phyloP scores from a whole-genome alignment of 768 basidiomycete species.

The Lactarius hatsudake region DNA sequence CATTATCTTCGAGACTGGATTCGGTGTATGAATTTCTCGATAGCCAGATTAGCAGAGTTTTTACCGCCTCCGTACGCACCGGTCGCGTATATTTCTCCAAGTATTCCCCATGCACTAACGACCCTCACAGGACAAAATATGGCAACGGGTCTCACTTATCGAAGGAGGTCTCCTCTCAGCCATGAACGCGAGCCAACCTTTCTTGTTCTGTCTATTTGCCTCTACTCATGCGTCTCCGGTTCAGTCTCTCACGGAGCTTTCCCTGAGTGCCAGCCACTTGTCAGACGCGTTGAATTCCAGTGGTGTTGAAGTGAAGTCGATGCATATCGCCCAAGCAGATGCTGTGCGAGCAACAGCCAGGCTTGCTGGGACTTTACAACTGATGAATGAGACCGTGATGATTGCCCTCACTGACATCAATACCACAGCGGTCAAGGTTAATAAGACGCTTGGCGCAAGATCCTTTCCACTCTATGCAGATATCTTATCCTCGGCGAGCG shows the following conservation, averaged over 20 bases:
- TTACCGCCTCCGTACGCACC: conserved; percentile 10
- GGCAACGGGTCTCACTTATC: conserved; percentile 13
- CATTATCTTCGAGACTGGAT: conserved; percentile 12
- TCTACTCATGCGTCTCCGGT: neutral
- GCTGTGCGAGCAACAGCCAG: conserved; percentile 14
- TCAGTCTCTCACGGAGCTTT: conserved; percentile 16
- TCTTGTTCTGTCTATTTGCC: neutral
- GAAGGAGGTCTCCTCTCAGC: conserved; percentile 15
- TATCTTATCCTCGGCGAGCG: conserved; percentile 1
- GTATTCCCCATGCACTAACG: neutral
- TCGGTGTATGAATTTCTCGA: conserved; percentile 12
- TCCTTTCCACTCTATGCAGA: conserved; percentile 3
- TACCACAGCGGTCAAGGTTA: conserved; percentile 18
- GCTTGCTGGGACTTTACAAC: conserved; percentile 17
- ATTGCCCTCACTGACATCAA: conserved; percentile 20
- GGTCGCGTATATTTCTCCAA: neutral
- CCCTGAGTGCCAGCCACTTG: conserved; percentile 1
- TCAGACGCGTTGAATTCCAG: conserved; percentile 17
- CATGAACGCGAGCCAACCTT: conserved; percentile 13
- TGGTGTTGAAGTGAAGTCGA: conserved; percentile 6
- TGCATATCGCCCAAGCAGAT: conserved; percentile 17
- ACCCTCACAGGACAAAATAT: conserved; percentile 13
- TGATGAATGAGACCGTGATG: conserved; percentile 18
- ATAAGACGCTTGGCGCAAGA: conserved; percentile 7
- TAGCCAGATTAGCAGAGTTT: neutral